phyloP scores from a whole-genome alignment of 495 filamentous ascomycete species.

The Aspergillus incahuasiensis region DNA sequence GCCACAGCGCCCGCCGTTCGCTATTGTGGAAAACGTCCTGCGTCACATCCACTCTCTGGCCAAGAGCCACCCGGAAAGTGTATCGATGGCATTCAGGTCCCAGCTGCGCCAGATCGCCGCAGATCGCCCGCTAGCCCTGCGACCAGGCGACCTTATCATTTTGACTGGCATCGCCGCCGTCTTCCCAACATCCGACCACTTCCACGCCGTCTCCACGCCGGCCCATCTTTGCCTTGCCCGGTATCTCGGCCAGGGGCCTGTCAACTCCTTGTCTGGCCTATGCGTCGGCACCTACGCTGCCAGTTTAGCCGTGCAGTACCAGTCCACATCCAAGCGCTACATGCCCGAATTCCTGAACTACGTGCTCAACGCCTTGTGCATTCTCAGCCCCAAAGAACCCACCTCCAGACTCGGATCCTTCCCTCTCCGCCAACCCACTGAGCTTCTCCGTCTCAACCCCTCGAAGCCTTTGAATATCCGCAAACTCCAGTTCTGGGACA shows the following conservation, averaged over 20 bases:
- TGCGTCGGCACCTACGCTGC: slow-evolving; percentile 72
- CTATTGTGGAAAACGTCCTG: slow-evolving; percentile 60
- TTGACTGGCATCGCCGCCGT: slow-evolving; percentile 77
- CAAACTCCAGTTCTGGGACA: slow-evolving; percentile 51
- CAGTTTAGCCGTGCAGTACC: slow-evolving; percentile 75
- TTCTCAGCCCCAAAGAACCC: slow-evolving; percentile 54
- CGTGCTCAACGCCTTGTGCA: slow-evolving; percentile 66
- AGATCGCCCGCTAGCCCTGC: slow-evolving; percentile 54
- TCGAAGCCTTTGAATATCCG: slow-evolving; percentile 23
- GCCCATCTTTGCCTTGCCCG: slow-evolving; percentile 73
- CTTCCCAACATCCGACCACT: slow-evolving; percentile 94
- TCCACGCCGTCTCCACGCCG: slow-evolving; percentile 88
- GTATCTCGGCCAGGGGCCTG: slow-evolving; percentile 74
- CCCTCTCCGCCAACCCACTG: slow-evolving; percentile 55
- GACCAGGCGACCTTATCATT: slow-evolving; percentile 70
- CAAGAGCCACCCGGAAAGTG: slow-evolving; percentile 71
- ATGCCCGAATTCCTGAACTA: slow-evolving; percentile 86
- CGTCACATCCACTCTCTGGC: slow-evolving; percentile 84
- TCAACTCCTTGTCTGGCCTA: slow-evolving; percentile 58
- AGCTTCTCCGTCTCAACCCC: slow-evolving; percentile 46
- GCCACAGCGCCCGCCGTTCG: slow-evolving; percentile 47
- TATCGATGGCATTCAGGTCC: slow-evolving; percentile 69
- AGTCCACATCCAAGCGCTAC: slow-evolving; percentile 74
- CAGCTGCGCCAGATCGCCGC: slow-evolving; percentile 63
- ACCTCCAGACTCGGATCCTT: slow-evolving; percentile 46